phyloP scores from a whole-genome alignment of 306 rosid species.

The Cicer chorassanicum region DNA sequence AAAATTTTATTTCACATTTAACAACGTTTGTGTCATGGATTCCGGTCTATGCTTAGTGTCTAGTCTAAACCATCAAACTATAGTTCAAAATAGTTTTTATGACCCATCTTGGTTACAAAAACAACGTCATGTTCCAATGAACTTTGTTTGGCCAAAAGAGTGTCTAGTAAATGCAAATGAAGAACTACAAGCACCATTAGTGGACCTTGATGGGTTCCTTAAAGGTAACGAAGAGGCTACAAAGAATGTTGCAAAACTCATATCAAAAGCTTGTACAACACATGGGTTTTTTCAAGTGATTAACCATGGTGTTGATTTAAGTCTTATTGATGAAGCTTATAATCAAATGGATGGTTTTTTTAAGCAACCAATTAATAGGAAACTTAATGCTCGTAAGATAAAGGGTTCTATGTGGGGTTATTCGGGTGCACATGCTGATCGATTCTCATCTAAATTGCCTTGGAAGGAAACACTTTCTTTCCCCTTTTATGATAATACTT shows the following conservation, averaged over 20 bases:
- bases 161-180: conserved; percentile 47
- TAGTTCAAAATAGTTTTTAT: conserved; percentile 34
- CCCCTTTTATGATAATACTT: conserved; percentile 44
- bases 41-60: conserved; percentile 15
- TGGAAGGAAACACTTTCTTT: conserved; percentile 87
- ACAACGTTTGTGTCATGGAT: conserved; percentile 20
- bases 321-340: conserved; percentile 48
- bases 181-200: conserved; percentile 54
- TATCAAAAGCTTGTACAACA: conserved; percentile 52
- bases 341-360: conserved; percentile 54
- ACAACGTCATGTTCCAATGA: conserved; percentile 50
- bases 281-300: conserved; percentile 79
- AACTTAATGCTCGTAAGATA: conserved; percentile 36
- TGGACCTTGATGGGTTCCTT: conserved; percentile 66
- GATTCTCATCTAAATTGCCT: conserved; percentile 66
- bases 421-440: conserved; percentile 74
- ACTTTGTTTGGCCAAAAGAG: conserved; percentile 64
- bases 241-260: conserved; percentile 39
- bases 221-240: conserved; percentile 55
- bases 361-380: conserved; percentile 52
- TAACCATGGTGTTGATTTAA: conserved; percentile 65
- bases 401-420: conserved; percentile 57
- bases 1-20: not conserved
- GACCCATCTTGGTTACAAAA: conserved; percentile 44
- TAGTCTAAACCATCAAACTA: conserved; percentile 22